Percentiles rank a stretch among this genome's conserved stretches.
Conservation (phyloP, 306 rosid genomes). For the Prinsepia uniflora region DNA sequence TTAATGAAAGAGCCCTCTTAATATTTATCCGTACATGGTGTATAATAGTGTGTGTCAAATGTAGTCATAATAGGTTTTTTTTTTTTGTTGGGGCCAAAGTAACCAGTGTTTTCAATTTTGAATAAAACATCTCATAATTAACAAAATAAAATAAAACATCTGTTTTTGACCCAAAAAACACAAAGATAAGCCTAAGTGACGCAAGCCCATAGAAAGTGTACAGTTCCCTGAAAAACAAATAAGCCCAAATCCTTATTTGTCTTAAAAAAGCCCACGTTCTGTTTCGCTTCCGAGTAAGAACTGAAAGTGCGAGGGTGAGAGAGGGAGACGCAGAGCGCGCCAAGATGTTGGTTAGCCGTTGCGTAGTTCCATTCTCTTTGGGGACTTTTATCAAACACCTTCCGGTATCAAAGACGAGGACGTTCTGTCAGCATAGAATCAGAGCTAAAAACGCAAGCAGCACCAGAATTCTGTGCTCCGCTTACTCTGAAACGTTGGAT, state of each 20-base stretch:
- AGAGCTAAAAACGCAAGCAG: constrained; percentile 24
- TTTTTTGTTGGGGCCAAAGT: no score
- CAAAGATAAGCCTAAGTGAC: no score
- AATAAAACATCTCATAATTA: no score
- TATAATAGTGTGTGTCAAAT: no score
- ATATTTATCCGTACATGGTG: no score
- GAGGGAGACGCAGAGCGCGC: constrained; percentile 7
- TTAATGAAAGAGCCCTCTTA: no score
- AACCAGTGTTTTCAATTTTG: no score
- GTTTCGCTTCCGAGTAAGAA: not conserved
- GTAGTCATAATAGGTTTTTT: no score
- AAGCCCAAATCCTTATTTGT: not conserved
- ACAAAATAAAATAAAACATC: no score
- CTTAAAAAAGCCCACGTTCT: not conserved
- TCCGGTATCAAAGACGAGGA: constrained; percentile 25
- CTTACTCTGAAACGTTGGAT: constrained; percentile 45
- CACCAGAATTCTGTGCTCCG: constrained; percentile 6
- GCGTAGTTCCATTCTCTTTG: constrained; percentile 32
- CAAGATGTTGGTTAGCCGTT: constrained; percentile 38
- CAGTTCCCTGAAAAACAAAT: no score
- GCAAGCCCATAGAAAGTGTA: no score
- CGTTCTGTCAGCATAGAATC: constrained; percentile 32
- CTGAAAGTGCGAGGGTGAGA: not conserved
- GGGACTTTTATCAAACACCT: constrained; percentile 81
- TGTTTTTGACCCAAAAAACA: no score